Conservation (phyloP, 768 basidiomycete genomes). For the Tulasnella sp. region DNA sequence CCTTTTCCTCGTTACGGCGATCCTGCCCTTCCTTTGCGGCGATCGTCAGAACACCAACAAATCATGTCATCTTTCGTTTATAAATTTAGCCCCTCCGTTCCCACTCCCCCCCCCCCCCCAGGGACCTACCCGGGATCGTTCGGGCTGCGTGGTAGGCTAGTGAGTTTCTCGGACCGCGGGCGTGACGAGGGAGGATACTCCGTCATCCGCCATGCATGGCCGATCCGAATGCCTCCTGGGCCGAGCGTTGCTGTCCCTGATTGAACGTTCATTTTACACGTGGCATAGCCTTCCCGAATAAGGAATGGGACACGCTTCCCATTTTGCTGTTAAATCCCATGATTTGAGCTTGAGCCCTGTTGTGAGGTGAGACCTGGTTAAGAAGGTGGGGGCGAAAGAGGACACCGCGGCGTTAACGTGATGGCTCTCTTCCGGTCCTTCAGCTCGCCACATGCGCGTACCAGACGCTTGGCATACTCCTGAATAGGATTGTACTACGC, state of each 20-base stretch:
- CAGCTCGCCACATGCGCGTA: no score
- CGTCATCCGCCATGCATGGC: not conserved
- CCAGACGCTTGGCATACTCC: slow-evolving; percentile 39
- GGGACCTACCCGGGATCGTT: slow-evolving; percentile 49
- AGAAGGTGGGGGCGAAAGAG: no score
- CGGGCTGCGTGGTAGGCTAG: slow-evolving; percentile 46
- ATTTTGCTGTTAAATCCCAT: slow-evolving; percentile 49
- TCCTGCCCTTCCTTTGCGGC: not conserved
- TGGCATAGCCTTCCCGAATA: slow-evolving; percentile 2
- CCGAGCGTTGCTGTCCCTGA: slow-evolving; percentile 26
- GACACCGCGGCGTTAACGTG: not conserved
- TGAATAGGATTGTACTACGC: slow-evolving; percentile 53
- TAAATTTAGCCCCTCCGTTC: slow-evolving; percentile 44
- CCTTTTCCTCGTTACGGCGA: not conserved
- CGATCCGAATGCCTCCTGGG: slow-evolving; percentile 21
- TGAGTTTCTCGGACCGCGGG: slow-evolving; percentile 12
- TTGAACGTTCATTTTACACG: not conserved
- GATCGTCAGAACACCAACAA: slow-evolving; percentile 16
- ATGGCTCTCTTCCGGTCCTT: no score
- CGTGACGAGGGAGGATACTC: no score
- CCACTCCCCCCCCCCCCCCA: slow-evolving; percentile 46
- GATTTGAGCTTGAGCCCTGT: slow-evolving; percentile 38
- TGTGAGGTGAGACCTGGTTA: slow-evolving; percentile 40
- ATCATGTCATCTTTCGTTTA: slow-evolving; percentile 38
- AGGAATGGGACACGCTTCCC: slow-evolving; percentile 63